These are phyloP conservation scores for Tolypocladium sp. DNA, from an alignment of 2,329 filamentous ascomycete genomes.

Conservation along the genomic window DNA sequence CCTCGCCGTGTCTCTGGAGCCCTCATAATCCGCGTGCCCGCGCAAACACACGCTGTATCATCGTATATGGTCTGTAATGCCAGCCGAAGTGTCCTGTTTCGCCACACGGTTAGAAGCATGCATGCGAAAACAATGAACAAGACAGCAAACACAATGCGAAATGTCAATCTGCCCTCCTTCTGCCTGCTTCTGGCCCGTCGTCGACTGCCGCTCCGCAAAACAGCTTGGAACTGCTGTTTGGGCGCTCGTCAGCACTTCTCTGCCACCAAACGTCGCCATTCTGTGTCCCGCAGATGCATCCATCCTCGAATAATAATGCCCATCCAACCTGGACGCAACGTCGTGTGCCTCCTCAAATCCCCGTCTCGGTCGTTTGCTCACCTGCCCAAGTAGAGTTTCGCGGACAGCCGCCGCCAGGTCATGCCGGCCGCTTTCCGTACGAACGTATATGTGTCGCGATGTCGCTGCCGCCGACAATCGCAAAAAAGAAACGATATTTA, in stretches of 20 bases:
- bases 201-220: neutral
- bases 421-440: slow-evolving; percentile 5
- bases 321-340: neutral
- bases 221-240: neutral
- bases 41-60: too few species aligned
- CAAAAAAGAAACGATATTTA: neutral
- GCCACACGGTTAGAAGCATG: slow-evolving; percentile 1
- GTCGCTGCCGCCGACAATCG: slow-evolving; percentile 5
- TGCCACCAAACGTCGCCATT: neutral
- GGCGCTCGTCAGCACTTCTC: neutral
- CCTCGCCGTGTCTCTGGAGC: too few species aligned
- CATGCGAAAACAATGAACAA: neutral
- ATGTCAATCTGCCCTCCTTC: neutral
- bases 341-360: neutral
- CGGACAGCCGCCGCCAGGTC: neutral
- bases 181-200: neutral
- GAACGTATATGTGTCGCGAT: slow-evolving; percentile 20
- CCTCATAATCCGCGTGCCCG: too few species aligned
- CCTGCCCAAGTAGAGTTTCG: neutral
- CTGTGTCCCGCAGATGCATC: neutral
- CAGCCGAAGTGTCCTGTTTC: neutral
- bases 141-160: neutral
- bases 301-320: neutral
- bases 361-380: neutral
- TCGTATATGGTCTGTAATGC: neutral